phyloP scores from a whole-genome alignment of 768 basidiomycete genomes.

The Leucocoprinus leucothites region DNA sequence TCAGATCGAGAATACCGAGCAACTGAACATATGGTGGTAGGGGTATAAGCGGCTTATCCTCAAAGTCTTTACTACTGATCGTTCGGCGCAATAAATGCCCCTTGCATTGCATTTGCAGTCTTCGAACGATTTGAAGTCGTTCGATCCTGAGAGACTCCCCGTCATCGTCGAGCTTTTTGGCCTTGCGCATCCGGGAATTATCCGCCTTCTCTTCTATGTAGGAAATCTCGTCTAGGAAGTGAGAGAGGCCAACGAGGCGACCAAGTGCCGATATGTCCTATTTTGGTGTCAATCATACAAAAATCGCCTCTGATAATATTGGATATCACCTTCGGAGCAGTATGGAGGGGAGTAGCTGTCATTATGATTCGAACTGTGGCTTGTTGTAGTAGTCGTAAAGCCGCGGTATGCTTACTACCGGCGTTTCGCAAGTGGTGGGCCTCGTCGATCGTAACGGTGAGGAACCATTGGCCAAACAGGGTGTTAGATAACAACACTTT shows the following conservation, averaged over 20 bases:
- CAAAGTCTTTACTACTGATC: background rate
- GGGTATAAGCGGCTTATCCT: background rate
- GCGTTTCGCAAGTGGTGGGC: slow-evolving; percentile 21
- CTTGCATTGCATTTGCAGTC: background rate
- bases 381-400: slow-evolving; percentile 14
- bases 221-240: slow-evolving; percentile 10
- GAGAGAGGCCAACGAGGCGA: slow-evolving; percentile 5
- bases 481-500: background rate
- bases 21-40: slow-evolving; percentile 1
- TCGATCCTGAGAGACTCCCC: background rate
- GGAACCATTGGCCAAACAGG: slow-evolving; percentile 17
- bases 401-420: slow-evolving; percentile 13
- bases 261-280: slow-evolving; percentile 12
- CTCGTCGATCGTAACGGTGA: slow-evolving; percentile 20
- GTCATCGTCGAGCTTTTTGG: background rate
- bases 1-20: background rate
- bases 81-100: background rate
- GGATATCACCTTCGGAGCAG: slow-evolving; percentile 23
- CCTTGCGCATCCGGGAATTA: background rate
- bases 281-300: background rate
- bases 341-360: slow-evolving; percentile 24
- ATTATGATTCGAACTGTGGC: slow-evolving; percentile 11
- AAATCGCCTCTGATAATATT: background rate
- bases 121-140: background rate
- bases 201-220: slow-evolving; percentile 1